These are phyloP conservation scores for Homolaphlyctis polyrhiza DNA, from an alignment of 371 early-diverging fungal species.

Conservation along the genomic window DNA sequence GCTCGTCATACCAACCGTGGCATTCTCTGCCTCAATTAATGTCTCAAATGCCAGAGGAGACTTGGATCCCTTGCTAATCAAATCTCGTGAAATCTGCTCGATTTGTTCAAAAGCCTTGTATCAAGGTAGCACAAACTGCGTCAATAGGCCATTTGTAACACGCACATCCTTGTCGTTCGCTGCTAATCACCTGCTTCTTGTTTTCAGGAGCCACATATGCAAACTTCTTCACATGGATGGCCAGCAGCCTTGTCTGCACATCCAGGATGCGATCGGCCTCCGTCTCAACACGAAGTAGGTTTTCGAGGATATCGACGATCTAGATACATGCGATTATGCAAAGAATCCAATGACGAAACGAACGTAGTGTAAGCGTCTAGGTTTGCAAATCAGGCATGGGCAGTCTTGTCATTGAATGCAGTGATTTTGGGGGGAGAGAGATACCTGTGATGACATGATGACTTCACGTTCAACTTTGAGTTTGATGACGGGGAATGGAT, in stretches of 20 bases:
- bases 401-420: neutral
- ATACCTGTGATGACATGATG: conserved; percentile 16
- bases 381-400: neutral
- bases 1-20: too few relatives aligned
- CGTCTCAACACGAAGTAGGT: neutral
- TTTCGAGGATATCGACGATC: conserved; percentile 6
- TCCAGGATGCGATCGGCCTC: conserved; percentile 7
- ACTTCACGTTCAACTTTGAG: conserved; percentile 25
- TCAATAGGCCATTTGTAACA: too few relatives aligned
- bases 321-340: too few relatives aligned
- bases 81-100: too few relatives aligned
- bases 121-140: too few relatives aligned
- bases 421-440: too few relatives aligned
- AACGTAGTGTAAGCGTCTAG: neutral
- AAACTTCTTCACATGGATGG: neutral
- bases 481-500: conserved; percentile 42
- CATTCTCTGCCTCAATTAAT: conserved; percentile 5
- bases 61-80: too few relatives aligned
- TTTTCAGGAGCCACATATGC: neutral
- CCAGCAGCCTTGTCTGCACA: too few relatives aligned
- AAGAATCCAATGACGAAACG: neutral
- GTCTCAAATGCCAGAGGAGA: neutral
- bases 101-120: too few relatives aligned
- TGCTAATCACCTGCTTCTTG: too few relatives aligned
- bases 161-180: too few relatives aligned